Evolutionary conservation across 495 filamentous ascomycete genomes (phyloP).

Genomic region (Neurospora tetraspora): DNA sequence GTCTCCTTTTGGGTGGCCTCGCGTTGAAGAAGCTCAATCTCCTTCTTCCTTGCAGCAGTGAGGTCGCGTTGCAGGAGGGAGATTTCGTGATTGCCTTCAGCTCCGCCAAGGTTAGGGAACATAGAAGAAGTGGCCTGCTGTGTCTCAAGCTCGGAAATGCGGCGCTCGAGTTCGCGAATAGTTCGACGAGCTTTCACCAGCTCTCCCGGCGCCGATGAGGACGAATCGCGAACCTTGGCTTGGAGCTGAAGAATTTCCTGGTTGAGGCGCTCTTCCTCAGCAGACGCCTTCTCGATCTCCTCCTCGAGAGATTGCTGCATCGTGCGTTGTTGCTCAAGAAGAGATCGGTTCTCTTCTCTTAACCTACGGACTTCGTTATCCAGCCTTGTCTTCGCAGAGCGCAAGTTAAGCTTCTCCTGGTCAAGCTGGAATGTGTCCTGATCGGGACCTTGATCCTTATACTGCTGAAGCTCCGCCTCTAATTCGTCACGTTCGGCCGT

Average conservation of each 20-base stretch:
- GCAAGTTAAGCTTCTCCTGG: slow-evolving; percentile 52
- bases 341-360: slow-evolving; percentile 43
- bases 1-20: slow-evolving; percentile 51
- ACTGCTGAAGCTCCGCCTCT: slow-evolving; percentile 42
- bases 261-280: slow-evolving; percentile 47
- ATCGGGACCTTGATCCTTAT: slow-evolving; percentile 42
- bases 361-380: slow-evolving; percentile 50
- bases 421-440: slow-evolving; percentile 46
- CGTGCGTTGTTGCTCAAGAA: slow-evolving; percentile 40
- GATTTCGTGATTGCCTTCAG: slow-evolving; percentile 44
- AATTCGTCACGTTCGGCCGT: slow-evolving; percentile 58
- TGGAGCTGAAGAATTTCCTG: slow-evolving; percentile 51
- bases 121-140: slow-evolving; percentile 32
- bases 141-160: slow-evolving; percentile 47
- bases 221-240: slow-evolving; percentile 30
- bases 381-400: slow-evolving; percentile 46
- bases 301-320: slow-evolving; percentile 47
- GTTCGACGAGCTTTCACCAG: slow-evolving; percentile 35
- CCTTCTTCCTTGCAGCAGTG: slow-evolving; percentile 52
- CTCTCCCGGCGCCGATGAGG: slow-evolving; percentile 36
- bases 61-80: slow-evolving; percentile 50
- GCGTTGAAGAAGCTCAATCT: slow-evolving; percentile 50
- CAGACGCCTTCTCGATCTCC: slow-evolving; percentile 44
- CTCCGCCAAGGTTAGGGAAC: slow-evolving; percentile 46
- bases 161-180: slow-evolving; percentile 48